A percentile compares a stretch with the other conserved stretches of the same genome.
Evolutionary conservation across 768 basidiomycete genomes (phyloP).

Genomic region (Boletellus ananas): DNA sequence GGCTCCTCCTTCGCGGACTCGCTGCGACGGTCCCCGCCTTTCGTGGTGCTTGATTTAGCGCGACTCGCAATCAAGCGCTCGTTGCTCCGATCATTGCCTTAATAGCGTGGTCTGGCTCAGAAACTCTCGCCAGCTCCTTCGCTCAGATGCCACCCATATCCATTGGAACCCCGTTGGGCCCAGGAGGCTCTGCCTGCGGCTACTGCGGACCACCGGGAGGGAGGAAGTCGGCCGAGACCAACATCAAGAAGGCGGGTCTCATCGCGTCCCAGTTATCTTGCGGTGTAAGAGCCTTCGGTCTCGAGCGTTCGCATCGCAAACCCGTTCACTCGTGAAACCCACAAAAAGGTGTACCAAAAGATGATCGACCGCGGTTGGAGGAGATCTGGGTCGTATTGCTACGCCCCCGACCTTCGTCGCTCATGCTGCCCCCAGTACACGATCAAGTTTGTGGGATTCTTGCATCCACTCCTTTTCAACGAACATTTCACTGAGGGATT

Average conservation of each 20-base stretch:
- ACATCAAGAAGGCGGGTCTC: slow-evolving; percentile 28
- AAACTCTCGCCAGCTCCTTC: too few species aligned
- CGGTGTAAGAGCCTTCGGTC: too few species aligned
- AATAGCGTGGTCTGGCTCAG: too few species aligned
- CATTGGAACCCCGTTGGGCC: slow-evolving; percentile 26
- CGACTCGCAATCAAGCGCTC: too few species aligned
- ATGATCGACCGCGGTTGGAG: slow-evolving; percentile 89
- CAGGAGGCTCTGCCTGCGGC: slow-evolving; percentile 36
- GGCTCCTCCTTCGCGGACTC: too few species aligned
- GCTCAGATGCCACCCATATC: slow-evolving; percentile 26
- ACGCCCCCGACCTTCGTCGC: slow-evolving; percentile 48
- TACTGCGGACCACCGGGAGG: slow-evolving; percentile 44
- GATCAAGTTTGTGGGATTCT: slow-evolving; percentile 59
- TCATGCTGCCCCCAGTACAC: slow-evolving; percentile 96
- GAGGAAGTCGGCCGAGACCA: slow-evolving; percentile 29
- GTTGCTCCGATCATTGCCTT: too few species aligned
- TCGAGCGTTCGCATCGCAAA: too few species aligned
- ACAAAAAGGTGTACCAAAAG: slow-evolving; percentile 36
- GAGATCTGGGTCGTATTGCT: slow-evolving; percentile 71
- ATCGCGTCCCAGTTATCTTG: slow-evolving; percentile 5
- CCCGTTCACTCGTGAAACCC: too few species aligned
- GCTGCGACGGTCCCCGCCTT: too few species aligned
- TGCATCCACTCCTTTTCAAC: slow-evolving; percentile 1
- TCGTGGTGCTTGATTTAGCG: too few species aligned
- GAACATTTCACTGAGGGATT: slow-evolving; percentile 18